phyloP scores from a whole-genome alignment of 306 rosid genomes.

The Ceratonia siliqua region DNA sequence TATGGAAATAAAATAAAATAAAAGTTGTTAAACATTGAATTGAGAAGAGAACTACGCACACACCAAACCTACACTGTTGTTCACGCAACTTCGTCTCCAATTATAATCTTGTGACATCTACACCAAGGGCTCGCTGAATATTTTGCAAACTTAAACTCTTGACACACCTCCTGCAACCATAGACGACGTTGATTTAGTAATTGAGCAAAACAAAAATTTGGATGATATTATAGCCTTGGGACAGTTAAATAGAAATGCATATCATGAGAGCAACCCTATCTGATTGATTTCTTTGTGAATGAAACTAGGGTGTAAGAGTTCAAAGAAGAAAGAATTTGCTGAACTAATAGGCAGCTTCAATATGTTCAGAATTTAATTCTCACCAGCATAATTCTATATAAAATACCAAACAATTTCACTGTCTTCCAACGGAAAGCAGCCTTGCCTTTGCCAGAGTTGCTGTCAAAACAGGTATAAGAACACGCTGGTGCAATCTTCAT shows the following conservation, averaged over 20 bases:
- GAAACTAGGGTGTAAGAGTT: background rate
- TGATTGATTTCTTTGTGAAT: background rate
- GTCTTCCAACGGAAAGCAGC: too few species aligned
- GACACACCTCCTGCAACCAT: constrained; percentile 30
- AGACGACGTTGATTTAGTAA: constrained; percentile 15
- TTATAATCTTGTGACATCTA: constrained; percentile 38
- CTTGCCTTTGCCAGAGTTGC: too few species aligned
- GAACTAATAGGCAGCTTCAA: background rate
- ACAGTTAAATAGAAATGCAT: background rate
- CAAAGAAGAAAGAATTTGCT: constrained; percentile 5
- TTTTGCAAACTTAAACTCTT: constrained; percentile 9
- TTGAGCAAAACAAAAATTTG: background rate
- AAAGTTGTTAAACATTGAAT: constrained; percentile 11
- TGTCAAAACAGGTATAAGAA: too few species aligned
- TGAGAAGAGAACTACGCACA: background rate
- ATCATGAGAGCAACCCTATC: background rate
- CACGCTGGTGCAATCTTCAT: too few species aligned
- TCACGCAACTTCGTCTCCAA: constrained; percentile 8
- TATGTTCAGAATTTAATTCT: constrained; percentile 4
- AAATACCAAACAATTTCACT: background rate
- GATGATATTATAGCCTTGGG: background rate
- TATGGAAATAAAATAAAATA: constrained; percentile 4
- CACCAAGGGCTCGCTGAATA: constrained; percentile 36
- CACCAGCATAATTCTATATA: background rate
- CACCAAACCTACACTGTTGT: constrained; percentile 26